Conservation (phyloP, 2,329 filamentous ascomycete genomes). For the Lomentospora prolificans region DNA sequence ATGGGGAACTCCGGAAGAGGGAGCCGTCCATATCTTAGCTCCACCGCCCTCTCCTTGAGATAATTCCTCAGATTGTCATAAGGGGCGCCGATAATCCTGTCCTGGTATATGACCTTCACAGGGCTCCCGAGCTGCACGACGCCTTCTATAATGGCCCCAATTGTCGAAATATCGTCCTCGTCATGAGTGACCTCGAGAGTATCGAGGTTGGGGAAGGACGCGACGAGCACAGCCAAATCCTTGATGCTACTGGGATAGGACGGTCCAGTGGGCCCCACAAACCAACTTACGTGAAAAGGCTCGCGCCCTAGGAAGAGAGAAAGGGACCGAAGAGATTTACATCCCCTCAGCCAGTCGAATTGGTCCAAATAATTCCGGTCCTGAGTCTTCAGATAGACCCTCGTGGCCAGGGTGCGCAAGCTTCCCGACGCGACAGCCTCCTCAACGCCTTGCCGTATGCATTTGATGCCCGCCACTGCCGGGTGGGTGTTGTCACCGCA, state of each 20-base stretch:
- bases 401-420: constrained; percentile 25
- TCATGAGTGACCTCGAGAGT: constrained; percentile 21
- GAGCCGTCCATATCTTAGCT: constrained; percentile 6
- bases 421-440: constrained; percentile 18
- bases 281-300: not conserved
- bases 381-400: constrained; percentile 21
- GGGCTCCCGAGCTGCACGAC: constrained; percentile 18
- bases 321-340: constrained; percentile 22
- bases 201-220: constrained; percentile 26
- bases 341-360: constrained; percentile 26
- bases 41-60: constrained; percentile 9
- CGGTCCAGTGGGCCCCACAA: not conserved
- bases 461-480: not conserved
- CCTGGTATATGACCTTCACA: constrained; percentile 24
- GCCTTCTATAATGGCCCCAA: constrained; percentile 19
- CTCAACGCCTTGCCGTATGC: constrained; percentile 12
- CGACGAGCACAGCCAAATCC: constrained; percentile 22
- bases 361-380: constrained; percentile 19
- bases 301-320: constrained; percentile 21
- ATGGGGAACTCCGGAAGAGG: not conserved
- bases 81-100: constrained; percentile 18
- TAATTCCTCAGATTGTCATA: constrained; percentile 20
- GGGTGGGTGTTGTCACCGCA: constrained; percentile 2
- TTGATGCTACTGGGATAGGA: not conserved
- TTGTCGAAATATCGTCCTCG: constrained; percentile 19